phyloP scores from a whole-genome alignment of 2,329 filamentous ascomycete genomes.

The Trichoderma atrobrunneum region DNA sequence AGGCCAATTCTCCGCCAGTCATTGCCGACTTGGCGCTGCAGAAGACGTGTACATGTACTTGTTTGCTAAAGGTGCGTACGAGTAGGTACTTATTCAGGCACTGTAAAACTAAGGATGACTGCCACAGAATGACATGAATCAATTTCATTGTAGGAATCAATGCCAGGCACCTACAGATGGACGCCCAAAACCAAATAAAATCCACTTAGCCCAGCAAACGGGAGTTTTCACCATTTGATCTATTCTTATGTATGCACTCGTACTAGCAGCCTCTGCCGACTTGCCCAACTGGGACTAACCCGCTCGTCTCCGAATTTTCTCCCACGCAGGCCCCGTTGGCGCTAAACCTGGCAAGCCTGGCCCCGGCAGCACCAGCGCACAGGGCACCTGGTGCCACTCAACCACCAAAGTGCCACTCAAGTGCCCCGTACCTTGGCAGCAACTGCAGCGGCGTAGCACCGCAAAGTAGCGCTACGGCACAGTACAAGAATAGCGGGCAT shows the following conservation, averaged over 20 bases:
- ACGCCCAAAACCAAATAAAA: not conserved
- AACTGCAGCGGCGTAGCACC: not conserved
- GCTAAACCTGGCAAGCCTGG: conserved; percentile 10
- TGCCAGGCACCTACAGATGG: not conserved
- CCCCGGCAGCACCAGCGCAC: conserved; percentile 14
- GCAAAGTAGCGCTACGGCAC: not conserved
- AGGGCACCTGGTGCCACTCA: conserved; percentile 2
- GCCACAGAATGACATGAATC: not conserved
- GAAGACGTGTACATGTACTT: not conserved
- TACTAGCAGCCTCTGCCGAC: conserved; percentile 6
- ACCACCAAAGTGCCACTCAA: not conserved
- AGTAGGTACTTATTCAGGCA: not conserved
- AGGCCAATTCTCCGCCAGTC: not conserved
- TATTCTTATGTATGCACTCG: not conserved
- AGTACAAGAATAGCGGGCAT: not conserved
- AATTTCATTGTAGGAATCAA: not conserved
- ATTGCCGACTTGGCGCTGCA: conserved; percentile 7
- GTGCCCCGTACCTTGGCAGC: not conserved
- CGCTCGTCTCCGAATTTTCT: conserved; percentile 9
- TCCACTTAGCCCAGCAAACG: not conserved
- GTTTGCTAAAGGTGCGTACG: not conserved
- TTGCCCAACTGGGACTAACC: conserved; percentile 12
- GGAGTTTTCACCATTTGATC: not conserved
- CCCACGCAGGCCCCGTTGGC: not conserved
- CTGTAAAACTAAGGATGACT: not conserved